Percentiles rank a stretch among this genome's conserved stretches.
These are phyloP conservation scores for Lasiosphaeria miniovina DNA, from an alignment of 495 filamentous ascomycete species.

Conservation along the genomic window DNA sequence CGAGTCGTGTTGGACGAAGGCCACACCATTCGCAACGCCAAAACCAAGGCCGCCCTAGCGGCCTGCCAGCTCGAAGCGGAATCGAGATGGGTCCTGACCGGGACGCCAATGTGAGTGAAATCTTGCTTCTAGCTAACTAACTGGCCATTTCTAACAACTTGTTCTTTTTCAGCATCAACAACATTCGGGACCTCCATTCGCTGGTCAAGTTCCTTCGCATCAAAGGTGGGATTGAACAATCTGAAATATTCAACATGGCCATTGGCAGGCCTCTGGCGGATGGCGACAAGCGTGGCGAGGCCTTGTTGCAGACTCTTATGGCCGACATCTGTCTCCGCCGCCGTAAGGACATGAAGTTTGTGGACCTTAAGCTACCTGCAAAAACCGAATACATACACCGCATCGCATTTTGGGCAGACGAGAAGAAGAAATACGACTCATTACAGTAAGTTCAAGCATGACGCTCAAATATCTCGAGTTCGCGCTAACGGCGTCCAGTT, in stretches of 20 bases:
- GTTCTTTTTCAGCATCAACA: constrained; percentile 54
- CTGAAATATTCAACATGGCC: constrained; percentile 70
- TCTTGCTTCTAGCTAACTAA: background rate
- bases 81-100: constrained; percentile 80
- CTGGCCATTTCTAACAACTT: background rate
- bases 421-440: constrained; percentile 76
- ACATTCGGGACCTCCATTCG: constrained; percentile 78
- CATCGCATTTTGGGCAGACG: constrained; percentile 71
- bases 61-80: constrained; percentile 63
- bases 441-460: constrained; percentile 50
- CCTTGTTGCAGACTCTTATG: constrained; percentile 75
- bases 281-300: constrained; percentile 51
- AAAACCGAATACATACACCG: constrained; percentile 79
- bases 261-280: constrained; percentile 67
- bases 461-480: constrained; percentile 14
- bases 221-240: constrained; percentile 71
- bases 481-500: constrained; percentile 38
- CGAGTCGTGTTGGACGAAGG: constrained; percentile 87
- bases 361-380: constrained; percentile 76
- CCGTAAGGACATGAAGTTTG: constrained; percentile 85
- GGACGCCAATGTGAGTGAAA: constrained; percentile 63
- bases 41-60: constrained; percentile 67
- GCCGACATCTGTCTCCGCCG: constrained; percentile 77
- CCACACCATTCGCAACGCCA: constrained; percentile 77
- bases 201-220: constrained; percentile 76